phyloP scores from a whole-genome alignment of 2,329 filamentous ascomycete genomes.

The Botrytis paeoniae region DNA sequence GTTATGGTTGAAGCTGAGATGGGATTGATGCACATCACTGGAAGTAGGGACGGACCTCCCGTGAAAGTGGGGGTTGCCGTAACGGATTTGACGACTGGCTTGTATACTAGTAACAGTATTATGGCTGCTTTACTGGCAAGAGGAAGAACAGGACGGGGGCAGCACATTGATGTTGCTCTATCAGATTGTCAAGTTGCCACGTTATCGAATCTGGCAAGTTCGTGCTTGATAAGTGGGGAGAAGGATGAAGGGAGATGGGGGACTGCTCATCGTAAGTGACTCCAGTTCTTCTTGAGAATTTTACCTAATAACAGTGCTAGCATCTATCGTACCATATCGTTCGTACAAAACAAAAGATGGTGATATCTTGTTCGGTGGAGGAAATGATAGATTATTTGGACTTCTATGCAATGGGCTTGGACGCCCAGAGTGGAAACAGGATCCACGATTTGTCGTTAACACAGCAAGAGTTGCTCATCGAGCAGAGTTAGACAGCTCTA shows the following conservation, averaged over 20 bases:
- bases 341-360: constrained; percentile 74
- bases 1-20: constrained; percentile 99
- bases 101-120: constrained; percentile 93
- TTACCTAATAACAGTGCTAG: constrained; percentile 42
- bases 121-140: constrained; percentile 87
- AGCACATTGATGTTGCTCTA: constrained; percentile 87
- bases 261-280: constrained; percentile 79
- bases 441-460: constrained; percentile 60
- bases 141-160: constrained; percentile 71
- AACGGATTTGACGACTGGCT: constrained; percentile 88
- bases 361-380: constrained; percentile 67
- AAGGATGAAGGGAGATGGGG: constrained; percentile 91
- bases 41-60: constrained; percentile 78
- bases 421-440: constrained; percentile 56
- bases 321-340: constrained; percentile 95
- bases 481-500: constrained; percentile 70
- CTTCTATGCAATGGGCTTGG: constrained; percentile 60
- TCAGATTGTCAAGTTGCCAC: constrained; percentile 96
- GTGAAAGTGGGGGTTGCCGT: constrained; percentile 98
- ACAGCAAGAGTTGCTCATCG: constrained; percentile 66
- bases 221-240: constrained; percentile 81
- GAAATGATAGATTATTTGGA: constrained; percentile 68
- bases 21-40: constrained; percentile 98
- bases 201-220: constrained; percentile 91
- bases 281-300: too few species aligned